These are phyloP conservation scores for Mycena crocata DNA, from an alignment of 768 basidiomycete genomes.

Conservation along the genomic window DNA sequence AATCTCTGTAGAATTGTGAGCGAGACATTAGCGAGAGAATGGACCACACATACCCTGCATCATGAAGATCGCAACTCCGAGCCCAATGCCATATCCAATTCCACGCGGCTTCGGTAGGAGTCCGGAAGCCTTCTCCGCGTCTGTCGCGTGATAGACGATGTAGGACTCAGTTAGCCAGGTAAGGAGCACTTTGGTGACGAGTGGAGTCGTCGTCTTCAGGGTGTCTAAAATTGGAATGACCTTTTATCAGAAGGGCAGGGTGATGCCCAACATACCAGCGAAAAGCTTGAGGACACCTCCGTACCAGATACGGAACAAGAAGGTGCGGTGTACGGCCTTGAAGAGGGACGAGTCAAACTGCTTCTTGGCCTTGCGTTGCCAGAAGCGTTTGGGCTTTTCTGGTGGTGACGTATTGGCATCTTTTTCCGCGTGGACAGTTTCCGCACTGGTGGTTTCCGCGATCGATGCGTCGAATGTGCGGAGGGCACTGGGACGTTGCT, in stretches of 20 bases:
- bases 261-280: constrained; percentile 51
- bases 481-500: constrained; percentile 54
- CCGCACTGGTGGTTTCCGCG: constrained; percentile 21
- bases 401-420: neutral
- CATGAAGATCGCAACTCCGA: constrained; percentile 65
- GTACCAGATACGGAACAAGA: constrained; percentile 59
- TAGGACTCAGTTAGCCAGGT: constrained; percentile 68
- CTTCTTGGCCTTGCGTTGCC: constrained; percentile 30
- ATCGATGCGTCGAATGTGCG: constrained; percentile 27
- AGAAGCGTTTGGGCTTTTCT: constrained; percentile 26
- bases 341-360: constrained; percentile 62
- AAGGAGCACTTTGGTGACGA: constrained; percentile 70
- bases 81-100: constrained; percentile 71
- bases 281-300: constrained; percentile 61
- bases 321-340: constrained; percentile 59
- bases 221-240: neutral
- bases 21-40: neutral
- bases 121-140: constrained; percentile 49
- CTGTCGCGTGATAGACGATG: constrained; percentile 49
- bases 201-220: constrained; percentile 49
- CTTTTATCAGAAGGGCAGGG: constrained; percentile 26
- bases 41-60: constrained; percentile 56
- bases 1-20: constrained; percentile 53
- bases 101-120: constrained; percentile 54
- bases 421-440: constrained; percentile 29